phyloP scores from a whole-genome alignment of 2,329 filamentous ascomycete species.

The Aspergillus intermedius region DNA sequence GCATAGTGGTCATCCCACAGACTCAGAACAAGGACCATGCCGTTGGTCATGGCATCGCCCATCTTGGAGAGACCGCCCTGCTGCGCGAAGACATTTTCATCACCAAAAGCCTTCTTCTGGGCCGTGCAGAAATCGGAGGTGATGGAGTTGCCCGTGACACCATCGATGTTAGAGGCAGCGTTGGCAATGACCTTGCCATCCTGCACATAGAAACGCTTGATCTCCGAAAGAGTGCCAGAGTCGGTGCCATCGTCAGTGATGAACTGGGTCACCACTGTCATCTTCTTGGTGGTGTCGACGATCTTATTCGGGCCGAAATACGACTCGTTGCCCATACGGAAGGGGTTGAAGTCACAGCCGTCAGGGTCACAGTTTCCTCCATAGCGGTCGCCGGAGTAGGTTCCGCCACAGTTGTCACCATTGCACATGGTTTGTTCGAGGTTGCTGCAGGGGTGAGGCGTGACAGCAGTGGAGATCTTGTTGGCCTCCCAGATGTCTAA shows the following conservation, averaged over 20 bases:
- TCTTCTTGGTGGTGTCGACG: slow-evolving; percentile 52
- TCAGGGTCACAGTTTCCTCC: slow-evolving; percentile 59
- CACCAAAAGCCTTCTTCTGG: slow-evolving; percentile 51
- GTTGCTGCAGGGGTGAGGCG: slow-evolving; percentile 56
- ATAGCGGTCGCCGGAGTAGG: slow-evolving; percentile 49
- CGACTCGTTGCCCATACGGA: slow-evolving; percentile 56
- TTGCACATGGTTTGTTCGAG: slow-evolving; percentile 47
- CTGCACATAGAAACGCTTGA: slow-evolving; percentile 61
- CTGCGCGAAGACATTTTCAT: slow-evolving; percentile 46
- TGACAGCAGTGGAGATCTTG: slow-evolving; percentile 56
- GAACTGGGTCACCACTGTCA: slow-evolving; percentile 66
- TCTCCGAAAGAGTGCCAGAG: slow-evolving; percentile 50
- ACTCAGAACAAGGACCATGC: slow-evolving; percentile 57
- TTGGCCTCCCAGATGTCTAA: slow-evolving; percentile 68
- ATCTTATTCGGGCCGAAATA: slow-evolving; percentile 57
- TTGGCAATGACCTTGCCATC: slow-evolving; percentile 54
- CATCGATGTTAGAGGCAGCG: slow-evolving; percentile 40
- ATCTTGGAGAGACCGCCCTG: slow-evolving; percentile 47
- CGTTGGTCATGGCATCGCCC: slow-evolving; percentile 9
- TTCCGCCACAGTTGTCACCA: slow-evolving; percentile 48
- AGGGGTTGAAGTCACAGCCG: slow-evolving; percentile 66
- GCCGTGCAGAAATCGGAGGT: slow-evolving; percentile 52
- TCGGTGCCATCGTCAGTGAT: slow-evolving; percentile 44
- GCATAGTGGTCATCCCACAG: slow-evolving; percentile 59
- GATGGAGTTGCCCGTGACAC: slow-evolving; percentile 48